phyloP scores from a whole-genome alignment of 192 early-diverging fungal genomes.

The Rhizoclosmatium sp. region DNA sequence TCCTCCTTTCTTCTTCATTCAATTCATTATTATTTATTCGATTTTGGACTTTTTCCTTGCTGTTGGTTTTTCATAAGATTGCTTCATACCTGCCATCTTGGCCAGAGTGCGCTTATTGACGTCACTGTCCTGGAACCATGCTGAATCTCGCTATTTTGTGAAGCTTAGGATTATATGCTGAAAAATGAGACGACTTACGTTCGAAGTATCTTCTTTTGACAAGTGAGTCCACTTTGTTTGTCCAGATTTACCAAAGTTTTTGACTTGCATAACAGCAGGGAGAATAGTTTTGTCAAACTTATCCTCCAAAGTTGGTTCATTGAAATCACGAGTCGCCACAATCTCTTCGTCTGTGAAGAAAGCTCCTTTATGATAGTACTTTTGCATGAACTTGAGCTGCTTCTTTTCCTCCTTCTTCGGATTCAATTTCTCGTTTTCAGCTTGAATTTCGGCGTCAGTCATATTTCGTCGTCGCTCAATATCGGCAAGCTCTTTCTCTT shows the following conservation, averaged over 20 bases:
- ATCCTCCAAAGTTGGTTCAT: conserved; percentile 78
- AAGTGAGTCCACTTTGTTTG: conserved; percentile 92
- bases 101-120: conserved; percentile 54
- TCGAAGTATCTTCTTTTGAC: conserved; percentile 81
- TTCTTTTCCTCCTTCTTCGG: conserved; percentile 68
- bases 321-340: conserved; percentile 71
- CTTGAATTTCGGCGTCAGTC: conserved; percentile 82
- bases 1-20: background rate
- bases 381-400: conserved; percentile 71
- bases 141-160: conserved; percentile 48
- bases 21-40: conserved; percentile 6
- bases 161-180: background rate
- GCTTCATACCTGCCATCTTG: conserved; percentile 64
- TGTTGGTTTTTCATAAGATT: conserved; percentile 59
- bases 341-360: conserved; percentile 76
- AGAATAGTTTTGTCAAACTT: conserved; percentile 72
- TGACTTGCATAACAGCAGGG: conserved; percentile 89
- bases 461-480: conserved; percentile 80
- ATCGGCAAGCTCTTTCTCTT: conserved; percentile 79
- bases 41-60: conserved; percentile 10
- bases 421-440: conserved; percentile 73
- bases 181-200: conserved; percentile 41
- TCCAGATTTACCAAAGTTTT: conserved; percentile 86
- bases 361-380: conserved; percentile 89
- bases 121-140: conserved; percentile 56